These are phyloP conservation scores for Chaetomium globosum DNA, from an alignment of 2,329 filamentous ascomycete genomes.

Conservation along the genomic window DNA sequence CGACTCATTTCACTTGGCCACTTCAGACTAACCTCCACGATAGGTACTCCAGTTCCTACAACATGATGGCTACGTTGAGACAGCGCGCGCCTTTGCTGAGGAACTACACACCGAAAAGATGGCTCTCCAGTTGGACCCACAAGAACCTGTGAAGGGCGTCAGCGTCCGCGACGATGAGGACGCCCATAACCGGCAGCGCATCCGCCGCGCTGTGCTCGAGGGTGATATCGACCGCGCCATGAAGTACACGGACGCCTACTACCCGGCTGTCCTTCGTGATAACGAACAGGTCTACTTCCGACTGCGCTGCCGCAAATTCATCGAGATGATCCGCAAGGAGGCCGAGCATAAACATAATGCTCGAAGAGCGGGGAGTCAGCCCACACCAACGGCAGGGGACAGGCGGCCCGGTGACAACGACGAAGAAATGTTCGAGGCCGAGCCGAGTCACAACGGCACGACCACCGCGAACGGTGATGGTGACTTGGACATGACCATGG, in stretches of 20 bases:
- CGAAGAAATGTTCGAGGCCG: constrained; percentile 61
- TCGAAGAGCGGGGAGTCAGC: constrained; percentile 41
- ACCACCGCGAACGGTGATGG: constrained; percentile 43
- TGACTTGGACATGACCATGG: constrained; percentile 54
- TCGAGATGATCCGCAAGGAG: constrained; percentile 85
- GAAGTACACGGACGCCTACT: constrained; percentile 76
- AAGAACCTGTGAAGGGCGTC: constrained; percentile 57
- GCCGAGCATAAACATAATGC: constrained; percentile 63
- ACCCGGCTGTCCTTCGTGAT: constrained; percentile 75
- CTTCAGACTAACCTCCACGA: neutral
- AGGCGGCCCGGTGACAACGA: constrained; percentile 41
- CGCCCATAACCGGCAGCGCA: constrained; percentile 87
- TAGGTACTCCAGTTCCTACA: constrained; percentile 80
- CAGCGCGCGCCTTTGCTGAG: constrained; percentile 81
- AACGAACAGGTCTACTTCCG: constrained; percentile 87
- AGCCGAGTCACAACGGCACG: constrained; percentile 45
- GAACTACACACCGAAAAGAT: constrained; percentile 76
- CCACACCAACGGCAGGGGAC: neutral
- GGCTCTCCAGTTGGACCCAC: constrained; percentile 64
- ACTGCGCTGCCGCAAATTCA: constrained; percentile 85
- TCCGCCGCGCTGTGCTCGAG: constrained; percentile 82
- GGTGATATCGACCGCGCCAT: constrained; percentile 90
- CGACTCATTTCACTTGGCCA: neutral
- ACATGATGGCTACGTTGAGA: constrained; percentile 94
- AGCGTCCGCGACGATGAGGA: constrained; percentile 80